A percentile compares a stretch with the other conserved stretches of the same genome.
phyloP scores from a whole-genome alignment of 139 green algal genomes.

The Chlamydomonas sp. region DNA sequence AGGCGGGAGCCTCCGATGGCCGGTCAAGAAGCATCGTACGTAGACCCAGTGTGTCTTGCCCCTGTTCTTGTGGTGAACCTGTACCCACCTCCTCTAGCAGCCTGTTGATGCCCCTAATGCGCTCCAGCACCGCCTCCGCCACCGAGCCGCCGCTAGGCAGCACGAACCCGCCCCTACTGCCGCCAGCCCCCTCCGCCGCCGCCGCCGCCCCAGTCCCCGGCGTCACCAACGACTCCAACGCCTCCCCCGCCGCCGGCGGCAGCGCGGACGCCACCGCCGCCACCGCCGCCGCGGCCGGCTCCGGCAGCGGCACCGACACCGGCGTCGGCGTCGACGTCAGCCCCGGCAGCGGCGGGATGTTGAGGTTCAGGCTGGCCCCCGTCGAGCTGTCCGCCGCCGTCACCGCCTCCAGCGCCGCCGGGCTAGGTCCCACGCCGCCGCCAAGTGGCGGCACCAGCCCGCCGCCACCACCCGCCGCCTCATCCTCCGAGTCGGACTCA shows the following conservation, averaged over 20 bases:
- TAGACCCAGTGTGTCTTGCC: not conserved
- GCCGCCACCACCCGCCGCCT: not conserved
- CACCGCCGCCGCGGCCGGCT: not conserved
- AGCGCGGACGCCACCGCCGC: not conserved
- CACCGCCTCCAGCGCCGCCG: not conserved
- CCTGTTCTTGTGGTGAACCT: no score
- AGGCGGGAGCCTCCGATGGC: not conserved
- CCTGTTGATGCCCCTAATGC: slow-evolving; percentile 35
- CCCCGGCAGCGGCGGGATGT: not conserved
- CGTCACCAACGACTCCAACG: not conserved
- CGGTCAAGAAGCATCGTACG: not conserved
- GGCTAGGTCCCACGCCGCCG: not conserved
- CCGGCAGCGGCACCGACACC: not conserved
- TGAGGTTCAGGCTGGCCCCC: not conserved
- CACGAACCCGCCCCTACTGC: not conserved
- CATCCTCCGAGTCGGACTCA: not conserved
- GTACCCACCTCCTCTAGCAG: slow-evolving; percentile 14
- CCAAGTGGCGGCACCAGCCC: not conserved
- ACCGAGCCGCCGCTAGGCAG: not conserved
- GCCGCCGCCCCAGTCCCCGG: not conserved
- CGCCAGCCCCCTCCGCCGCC: not conserved
- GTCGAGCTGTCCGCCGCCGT: not conserved
- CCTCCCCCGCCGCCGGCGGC: slow-evolving; percentile 1
- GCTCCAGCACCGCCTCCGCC: slow-evolving; percentile 15
- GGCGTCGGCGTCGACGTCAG: no score